Conservation (phyloP, 2,329 filamentous ascomycete genomes). For the Penicillium digitatum region DNA sequence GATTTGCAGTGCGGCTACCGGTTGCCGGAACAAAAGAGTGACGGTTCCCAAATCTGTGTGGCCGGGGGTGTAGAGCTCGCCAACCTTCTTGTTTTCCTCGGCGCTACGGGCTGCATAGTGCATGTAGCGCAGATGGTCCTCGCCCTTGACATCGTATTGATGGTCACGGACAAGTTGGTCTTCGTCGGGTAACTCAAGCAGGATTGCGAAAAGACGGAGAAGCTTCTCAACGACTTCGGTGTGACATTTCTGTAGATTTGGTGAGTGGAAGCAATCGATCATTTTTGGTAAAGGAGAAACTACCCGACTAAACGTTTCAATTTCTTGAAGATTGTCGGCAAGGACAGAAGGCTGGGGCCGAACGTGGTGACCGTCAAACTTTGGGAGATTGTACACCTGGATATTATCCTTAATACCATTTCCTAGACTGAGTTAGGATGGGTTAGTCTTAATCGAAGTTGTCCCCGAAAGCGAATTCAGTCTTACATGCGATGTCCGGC, state of each 20-base stretch:
- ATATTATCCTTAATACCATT: conserved; percentile 52
- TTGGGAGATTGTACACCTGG: conserved; percentile 59
- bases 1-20: conserved; percentile 56
- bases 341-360: conserved; percentile 49
- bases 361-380: conserved; percentile 50
- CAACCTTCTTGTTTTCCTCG: conserved; percentile 47
- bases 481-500: conserved; percentile 40
- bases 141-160: conserved; percentile 55
- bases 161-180: conserved; percentile 55
- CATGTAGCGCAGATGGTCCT: conserved; percentile 63
- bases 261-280: neutral
- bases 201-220: conserved; percentile 57
- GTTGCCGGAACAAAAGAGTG: conserved; percentile 57
- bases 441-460: conserved; percentile 1
- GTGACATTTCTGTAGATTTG: conserved; percentile 27
- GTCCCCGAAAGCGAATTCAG: neutral
- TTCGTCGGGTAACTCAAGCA: conserved; percentile 59
- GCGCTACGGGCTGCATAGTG: conserved; percentile 51
- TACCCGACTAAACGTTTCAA: conserved; percentile 52
- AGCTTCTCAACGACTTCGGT: conserved; percentile 41
- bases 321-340: conserved; percentile 50
- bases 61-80: conserved; percentile 46
- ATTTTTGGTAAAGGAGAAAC: neutral
- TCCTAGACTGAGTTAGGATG: conserved; percentile 24
- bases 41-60: conserved; percentile 57